A percentile compares a stretch with the other conserved stretches of the same genome.
Conservation (phyloP, 768 basidiomycete genomes). For the Candolleomyces eurysporus region DNA sequence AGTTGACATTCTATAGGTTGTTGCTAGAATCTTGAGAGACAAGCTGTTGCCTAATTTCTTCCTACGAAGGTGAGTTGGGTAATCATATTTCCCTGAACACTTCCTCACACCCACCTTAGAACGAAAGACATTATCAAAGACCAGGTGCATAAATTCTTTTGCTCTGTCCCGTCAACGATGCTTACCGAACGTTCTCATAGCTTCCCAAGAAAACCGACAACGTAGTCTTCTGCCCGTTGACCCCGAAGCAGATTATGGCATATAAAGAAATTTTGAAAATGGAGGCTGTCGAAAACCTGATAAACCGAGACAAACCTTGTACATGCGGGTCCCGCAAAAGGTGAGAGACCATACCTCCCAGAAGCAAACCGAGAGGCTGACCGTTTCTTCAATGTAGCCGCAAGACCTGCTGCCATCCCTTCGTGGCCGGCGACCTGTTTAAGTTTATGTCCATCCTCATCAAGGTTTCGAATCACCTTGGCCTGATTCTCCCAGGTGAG, state of each 20-base stretch:
- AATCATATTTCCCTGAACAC: background rate
- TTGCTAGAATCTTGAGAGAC: constrained; percentile 61
- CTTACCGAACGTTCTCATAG: constrained; percentile 31
- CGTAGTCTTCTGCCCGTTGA: constrained; percentile 92
- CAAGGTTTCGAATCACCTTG: constrained; percentile 87
- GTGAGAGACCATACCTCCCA: constrained; percentile 35
- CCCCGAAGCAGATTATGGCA: constrained; percentile 61
- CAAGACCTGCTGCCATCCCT: constrained; percentile 40
- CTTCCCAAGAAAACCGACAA: constrained; percentile 87
- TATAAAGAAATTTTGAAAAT: constrained; percentile 72
- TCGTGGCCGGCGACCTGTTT: constrained; percentile 65
- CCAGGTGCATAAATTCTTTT: constrained; percentile 41
- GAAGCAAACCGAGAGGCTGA: background rate
- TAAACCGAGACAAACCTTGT: constrained; percentile 71
- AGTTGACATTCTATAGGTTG: constrained; percentile 33
- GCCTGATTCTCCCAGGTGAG: constrained; percentile 77
- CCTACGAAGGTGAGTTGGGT: constrained; percentile 57
- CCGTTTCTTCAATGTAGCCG: constrained; percentile 25
- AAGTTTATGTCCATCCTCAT: constrained; percentile 80
- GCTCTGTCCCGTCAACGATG: background rate
- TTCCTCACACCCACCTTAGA: constrained; percentile 30
- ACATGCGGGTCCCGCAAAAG: constrained; percentile 60
- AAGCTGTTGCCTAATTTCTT: constrained; percentile 81
- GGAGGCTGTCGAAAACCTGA: constrained; percentile 65
- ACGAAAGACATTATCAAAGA: constrained; percentile 76